Evolutionary conservation across 2,329 filamentous ascomycete genomes (phyloP), one percentile per base, ranked within the genome.

Genomic region (Coniochaeta ligniaria): DNA sequence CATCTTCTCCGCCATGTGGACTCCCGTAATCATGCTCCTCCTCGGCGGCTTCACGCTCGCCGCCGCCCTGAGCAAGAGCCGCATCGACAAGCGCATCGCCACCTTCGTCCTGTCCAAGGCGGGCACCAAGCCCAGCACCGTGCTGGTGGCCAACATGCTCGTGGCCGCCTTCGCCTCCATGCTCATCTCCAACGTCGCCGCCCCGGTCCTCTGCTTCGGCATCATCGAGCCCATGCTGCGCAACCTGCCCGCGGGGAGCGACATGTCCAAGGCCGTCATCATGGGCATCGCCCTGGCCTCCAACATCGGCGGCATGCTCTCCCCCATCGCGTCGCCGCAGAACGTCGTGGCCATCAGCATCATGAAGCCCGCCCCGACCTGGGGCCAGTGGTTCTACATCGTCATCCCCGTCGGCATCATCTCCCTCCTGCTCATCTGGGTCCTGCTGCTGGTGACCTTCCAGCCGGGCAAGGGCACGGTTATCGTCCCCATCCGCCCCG

Each of bases 181-280:
- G 95, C 92, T 96, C 81, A 98, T 99, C 70, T 96, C 92, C 76
- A 99, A 99, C 67, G 96, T 99, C 31, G 95, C 95, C 1, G 94
- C 96, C 1, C 95, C 95, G 0, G 95, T 99, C 11, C 83, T 99
- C 41, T 99, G 95, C 79, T 98, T 96, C 74, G 96, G 92, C 22
- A 97, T 99, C 69, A 96, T 99, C 62, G 93, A 96, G 87, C 95
- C 96, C 3, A 92, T 99, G 78, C 83, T 99, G 31, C 91, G 95
- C 63, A 99, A 97, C 63, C 83, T 99, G 36, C 90, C 94, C 0
- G 84, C 90, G 0, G 93, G 95, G 69, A 96, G 92, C 17, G 84
- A 89, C 74, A 98, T 98, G 87, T 92, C 92, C 66, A 97, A 96
- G 74, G 92, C 95, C 2, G 84, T 98, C 56, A 93, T 99, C 66